Percentiles rank a stretch among this genome's conserved stretches.
Conservation (phyloP, 2,329 filamentous ascomycete species). For the Colletotrichum chrysophilum region DNA sequence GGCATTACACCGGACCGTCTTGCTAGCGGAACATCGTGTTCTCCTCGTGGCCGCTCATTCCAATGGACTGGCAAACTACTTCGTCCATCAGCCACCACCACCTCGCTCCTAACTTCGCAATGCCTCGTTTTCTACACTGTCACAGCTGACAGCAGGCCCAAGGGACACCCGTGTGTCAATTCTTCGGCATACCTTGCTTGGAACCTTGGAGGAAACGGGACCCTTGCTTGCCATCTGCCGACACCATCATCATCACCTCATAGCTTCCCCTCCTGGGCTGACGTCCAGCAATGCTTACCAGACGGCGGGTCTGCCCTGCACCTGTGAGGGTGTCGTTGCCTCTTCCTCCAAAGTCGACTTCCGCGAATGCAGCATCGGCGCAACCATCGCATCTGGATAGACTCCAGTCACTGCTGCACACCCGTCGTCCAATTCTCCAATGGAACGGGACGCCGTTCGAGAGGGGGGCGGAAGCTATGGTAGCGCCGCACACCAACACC, state of each 20-base stretch:
- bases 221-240: not conserved
- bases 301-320: not conserved
- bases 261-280: not conserved
- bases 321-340: not conserved
- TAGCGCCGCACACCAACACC: constrained; percentile 6
- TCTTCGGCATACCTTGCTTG: not conserved
- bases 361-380: not conserved
- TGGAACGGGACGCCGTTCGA: constrained; percentile 2
- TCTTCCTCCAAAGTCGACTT: not conserved
- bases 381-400: constrained; percentile 1
- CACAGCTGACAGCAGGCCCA: not conserved
- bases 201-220: not conserved
- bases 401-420: not conserved
- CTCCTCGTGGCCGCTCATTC: not conserved
- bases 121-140: not conserved
- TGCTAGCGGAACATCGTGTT: not conserved
- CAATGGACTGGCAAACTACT: not conserved
- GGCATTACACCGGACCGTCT: not conserved
- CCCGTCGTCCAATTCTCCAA: constrained; percentile 13
- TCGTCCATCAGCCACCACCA: not conserved
- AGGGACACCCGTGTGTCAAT: not conserved
- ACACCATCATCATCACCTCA: constrained; percentile 19
- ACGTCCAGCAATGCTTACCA: not conserved
- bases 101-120: not conserved
- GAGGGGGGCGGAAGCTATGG: constrained; percentile 7